These are phyloP conservation scores for Fusarium veterinarium DNA, from an alignment of 2,329 filamentous ascomycete species.

Conservation along the genomic window DNA sequence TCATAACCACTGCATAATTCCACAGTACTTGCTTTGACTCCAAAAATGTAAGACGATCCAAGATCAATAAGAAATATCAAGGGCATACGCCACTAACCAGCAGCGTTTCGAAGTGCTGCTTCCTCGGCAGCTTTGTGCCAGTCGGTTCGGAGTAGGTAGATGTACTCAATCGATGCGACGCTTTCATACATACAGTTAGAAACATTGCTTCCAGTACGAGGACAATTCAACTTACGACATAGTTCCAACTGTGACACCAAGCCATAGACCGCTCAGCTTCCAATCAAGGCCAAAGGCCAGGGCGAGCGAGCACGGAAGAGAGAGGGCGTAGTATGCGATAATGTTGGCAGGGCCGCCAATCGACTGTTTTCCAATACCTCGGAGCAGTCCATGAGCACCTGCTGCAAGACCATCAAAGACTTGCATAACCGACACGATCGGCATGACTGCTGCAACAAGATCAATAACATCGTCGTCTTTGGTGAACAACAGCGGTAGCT, in stretches of 20 bases:
- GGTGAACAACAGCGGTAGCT: constrained; percentile 84
- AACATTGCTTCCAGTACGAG: background rate
- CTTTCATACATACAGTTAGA: constrained; percentile 49
- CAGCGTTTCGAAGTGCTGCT: constrained; percentile 63
- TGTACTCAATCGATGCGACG: constrained; percentile 65
- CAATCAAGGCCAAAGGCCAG: constrained; percentile 81
- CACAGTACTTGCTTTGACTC: background rate
- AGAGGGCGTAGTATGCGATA: constrained; percentile 86
- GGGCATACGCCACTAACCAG: constrained; percentile 47
- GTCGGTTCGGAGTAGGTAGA: constrained; percentile 62
- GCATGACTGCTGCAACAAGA: constrained; percentile 76
- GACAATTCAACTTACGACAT: constrained; percentile 59
- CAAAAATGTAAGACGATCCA: background rate
- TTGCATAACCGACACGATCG: constrained; percentile 88
- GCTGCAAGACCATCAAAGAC: constrained; percentile 85
- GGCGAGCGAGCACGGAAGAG: constrained; percentile 84
- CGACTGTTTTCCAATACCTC: constrained; percentile 88
- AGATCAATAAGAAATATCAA: background rate
- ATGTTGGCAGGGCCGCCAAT: constrained; percentile 92
- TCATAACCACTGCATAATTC: background rate
- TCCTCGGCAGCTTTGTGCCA: constrained; percentile 66
- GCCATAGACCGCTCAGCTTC: constrained; percentile 85
- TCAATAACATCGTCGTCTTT: constrained; percentile 75
- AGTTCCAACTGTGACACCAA: constrained; percentile 79
- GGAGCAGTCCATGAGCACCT: constrained; percentile 84